Percentiles rank a stretch among this genome's conserved stretches.
These are phyloP conservation scores for Cordyceps javanica DNA, from an alignment of 2,329 filamentous ascomycete species.

Conservation along the genomic window DNA sequence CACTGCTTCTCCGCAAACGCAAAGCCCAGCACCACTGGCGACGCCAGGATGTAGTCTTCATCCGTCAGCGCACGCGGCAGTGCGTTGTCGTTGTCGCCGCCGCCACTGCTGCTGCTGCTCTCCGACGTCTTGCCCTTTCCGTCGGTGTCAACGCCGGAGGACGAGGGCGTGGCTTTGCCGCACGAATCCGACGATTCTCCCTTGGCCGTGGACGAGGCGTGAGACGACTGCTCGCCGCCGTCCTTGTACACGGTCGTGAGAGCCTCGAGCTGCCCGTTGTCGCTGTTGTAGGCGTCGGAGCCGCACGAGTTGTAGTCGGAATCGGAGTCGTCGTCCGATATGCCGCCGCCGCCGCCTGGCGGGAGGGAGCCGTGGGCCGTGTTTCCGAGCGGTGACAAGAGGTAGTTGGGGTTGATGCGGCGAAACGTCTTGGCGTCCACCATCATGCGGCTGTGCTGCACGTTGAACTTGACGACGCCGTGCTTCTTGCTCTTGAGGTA, in stretches of 20 bases:
- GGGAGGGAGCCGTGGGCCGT: slow-evolving; percentile 28
- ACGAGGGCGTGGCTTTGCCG: slow-evolving; percentile 5
- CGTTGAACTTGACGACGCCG: slow-evolving; percentile 58
- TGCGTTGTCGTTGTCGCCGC: slow-evolving; percentile 19
- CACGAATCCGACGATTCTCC: slow-evolving; percentile 15
- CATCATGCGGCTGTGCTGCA: slow-evolving; percentile 84
- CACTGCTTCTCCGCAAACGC: slow-evolving; percentile 84
- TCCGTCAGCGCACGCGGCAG: slow-evolving; percentile 58
- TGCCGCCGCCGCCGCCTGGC: slow-evolving; percentile 63
- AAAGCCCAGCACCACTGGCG: slow-evolving; percentile 79
- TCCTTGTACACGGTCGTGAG: slow-evolving; percentile 49
- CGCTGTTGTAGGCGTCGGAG: slow-evolving; percentile 34
- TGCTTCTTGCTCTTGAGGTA: slow-evolving; percentile 75
- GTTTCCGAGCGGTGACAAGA: slow-evolving; percentile 61
- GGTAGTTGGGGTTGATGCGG: slow-evolving; percentile 81
- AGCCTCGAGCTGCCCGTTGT: slow-evolving; percentile 34
- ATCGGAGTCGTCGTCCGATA: slow-evolving; percentile 41
- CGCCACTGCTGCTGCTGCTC: slow-evolving; percentile 13
- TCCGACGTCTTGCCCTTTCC: background rate
- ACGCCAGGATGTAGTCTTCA: slow-evolving; percentile 78
- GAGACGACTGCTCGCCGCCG: slow-evolving; percentile 14
- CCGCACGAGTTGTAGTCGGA: slow-evolving; percentile 33
- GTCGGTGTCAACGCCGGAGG: background rate
- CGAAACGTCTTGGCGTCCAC: slow-evolving; percentile 77
- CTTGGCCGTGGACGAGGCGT: slow-evolving; percentile 8